phyloP scores from a whole-genome alignment of 306 rosid species.

The Malus sieversii region DNA sequence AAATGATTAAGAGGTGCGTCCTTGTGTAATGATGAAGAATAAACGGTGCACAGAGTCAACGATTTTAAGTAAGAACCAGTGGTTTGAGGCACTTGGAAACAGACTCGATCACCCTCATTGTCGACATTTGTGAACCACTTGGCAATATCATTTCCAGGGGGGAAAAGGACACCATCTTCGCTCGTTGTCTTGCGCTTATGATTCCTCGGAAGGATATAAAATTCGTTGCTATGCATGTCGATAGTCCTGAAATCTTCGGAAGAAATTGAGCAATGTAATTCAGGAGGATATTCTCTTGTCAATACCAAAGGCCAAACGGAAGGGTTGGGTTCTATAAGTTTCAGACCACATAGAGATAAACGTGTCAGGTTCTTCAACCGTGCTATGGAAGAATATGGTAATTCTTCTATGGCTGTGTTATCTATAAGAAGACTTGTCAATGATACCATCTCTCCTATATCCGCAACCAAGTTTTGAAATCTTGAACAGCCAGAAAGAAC shows the following conservation, averaged over 20 bases:
- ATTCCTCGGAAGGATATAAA: neutral
- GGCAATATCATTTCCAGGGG: constrained; percentile 12
- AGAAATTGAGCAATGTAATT: neutral
- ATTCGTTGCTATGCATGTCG: neutral
- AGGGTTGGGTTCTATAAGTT: constrained; percentile 11
- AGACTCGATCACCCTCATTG: constrained; percentile 1
- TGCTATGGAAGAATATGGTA: constrained; percentile 22
- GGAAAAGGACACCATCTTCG: neutral
- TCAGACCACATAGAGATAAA: constrained; percentile 29
- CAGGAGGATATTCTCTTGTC: neutral
- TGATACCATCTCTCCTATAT: constrained; percentile 33
- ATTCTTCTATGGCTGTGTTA: constrained; percentile 19
- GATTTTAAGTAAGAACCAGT: neutral
- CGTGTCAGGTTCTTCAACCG: constrained; percentile 16
- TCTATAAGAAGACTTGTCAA: constrained; percentile 29
- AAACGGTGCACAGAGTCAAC: neutral
- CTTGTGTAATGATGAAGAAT: neutral
- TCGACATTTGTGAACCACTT: constrained; percentile 8
- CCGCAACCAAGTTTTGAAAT: constrained; percentile 20
- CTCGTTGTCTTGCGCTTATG: neutral
- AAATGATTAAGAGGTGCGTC: neutral
- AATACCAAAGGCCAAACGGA: neutral
- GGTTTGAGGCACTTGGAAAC: constrained; percentile 5
- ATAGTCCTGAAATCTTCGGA: neutral
- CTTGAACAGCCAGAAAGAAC: constrained; percentile 35